phyloP scores from a whole-genome alignment of 2,329 filamentous ascomycete species.

The Trichophyton simii region DNA sequence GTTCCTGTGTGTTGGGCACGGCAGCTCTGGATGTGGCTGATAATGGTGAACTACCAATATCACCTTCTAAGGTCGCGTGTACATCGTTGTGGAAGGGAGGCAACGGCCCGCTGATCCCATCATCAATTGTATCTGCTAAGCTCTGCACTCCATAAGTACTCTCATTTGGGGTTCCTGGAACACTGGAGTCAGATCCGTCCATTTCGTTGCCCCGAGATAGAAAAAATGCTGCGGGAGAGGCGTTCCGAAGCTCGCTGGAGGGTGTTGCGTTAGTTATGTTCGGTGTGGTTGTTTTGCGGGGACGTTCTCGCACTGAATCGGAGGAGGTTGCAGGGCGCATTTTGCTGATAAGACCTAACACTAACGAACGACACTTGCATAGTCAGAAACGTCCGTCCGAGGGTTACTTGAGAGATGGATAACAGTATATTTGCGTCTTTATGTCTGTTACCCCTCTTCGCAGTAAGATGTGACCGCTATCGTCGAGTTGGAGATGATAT shows the following conservation, averaged over 20 bases:
- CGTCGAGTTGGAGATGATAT: background rate
- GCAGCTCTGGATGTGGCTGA: background rate
- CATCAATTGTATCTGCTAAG: constrained; percentile 39
- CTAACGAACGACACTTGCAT: background rate
- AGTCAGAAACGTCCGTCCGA: background rate
- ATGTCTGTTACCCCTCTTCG: background rate
- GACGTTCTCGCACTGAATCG: constrained; percentile 22
- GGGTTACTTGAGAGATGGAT: background rate
- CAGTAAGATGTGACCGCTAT: background rate
- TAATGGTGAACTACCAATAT: background rate
- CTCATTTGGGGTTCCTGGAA: constrained; percentile 25
- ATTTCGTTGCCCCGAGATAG: constrained; percentile 43
- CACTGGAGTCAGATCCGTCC: constrained; percentile 26
- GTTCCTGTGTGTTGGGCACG: background rate
- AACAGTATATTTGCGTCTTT: background rate
- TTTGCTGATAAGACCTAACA: background rate
- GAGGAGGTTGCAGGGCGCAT: constrained; percentile 30
- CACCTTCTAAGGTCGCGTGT: background rate
- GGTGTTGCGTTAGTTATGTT: constrained; percentile 17
- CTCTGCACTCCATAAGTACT: constrained; percentile 47
- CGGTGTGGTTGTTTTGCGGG: constrained; percentile 25
- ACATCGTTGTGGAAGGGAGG: background rate
- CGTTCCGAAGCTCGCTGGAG: constrained; percentile 26
- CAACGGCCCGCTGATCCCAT: constrained; percentile 10
- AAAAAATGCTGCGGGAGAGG: constrained; percentile 47